Percentiles rank a stretch among this genome's conserved stretches.
These are phyloP conservation scores for Cladophialophora yegresii DNA, from an alignment of 2,329 filamentous ascomycete genomes.

Conservation along the genomic window DNA sequence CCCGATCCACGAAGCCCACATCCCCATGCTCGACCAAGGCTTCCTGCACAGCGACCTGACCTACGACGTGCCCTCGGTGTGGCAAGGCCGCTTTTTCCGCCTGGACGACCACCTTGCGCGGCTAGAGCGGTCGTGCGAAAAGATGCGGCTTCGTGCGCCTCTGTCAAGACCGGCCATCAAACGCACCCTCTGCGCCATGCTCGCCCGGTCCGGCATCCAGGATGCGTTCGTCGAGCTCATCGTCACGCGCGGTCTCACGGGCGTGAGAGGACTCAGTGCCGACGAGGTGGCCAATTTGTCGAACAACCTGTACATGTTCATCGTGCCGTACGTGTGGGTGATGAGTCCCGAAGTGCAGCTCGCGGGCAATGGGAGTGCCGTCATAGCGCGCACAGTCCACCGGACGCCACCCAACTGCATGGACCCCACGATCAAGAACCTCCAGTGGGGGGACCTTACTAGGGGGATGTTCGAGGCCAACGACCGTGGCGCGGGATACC, in stretches of 20 bases:
- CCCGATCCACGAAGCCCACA: slow-evolving; percentile 51
- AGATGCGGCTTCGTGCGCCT: slow-evolving; percentile 51
- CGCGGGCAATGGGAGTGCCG: slow-evolving; percentile 44
- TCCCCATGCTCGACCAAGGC: slow-evolving; percentile 55
- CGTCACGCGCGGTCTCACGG: slow-evolving; percentile 52
- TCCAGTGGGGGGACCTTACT: slow-evolving; percentile 55
- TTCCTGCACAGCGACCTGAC: slow-evolving; percentile 57
- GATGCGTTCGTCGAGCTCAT: slow-evolving; percentile 57
- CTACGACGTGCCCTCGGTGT: slow-evolving; percentile 56
- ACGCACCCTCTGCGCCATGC: slow-evolving; percentile 49
- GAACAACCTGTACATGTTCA: slow-evolving; percentile 52
- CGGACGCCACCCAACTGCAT: slow-evolving; percentile 51
- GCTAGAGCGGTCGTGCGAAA: slow-evolving; percentile 49
- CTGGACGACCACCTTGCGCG: slow-evolving; percentile 54
- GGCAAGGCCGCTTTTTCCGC: slow-evolving; percentile 57
- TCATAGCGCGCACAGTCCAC: slow-evolving; percentile 52
- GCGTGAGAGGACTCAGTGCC: slow-evolving; percentile 44
- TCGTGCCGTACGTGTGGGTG: slow-evolving; percentile 54
- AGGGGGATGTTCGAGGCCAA: slow-evolving; percentile 51
- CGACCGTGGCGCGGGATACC: slow-evolving; percentile 52
- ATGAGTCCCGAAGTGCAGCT: slow-evolving; percentile 52
- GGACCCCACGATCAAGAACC: slow-evolving; percentile 57
- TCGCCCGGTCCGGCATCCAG: slow-evolving; percentile 49
- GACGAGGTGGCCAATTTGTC: slow-evolving; percentile 41
- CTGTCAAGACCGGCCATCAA: slow-evolving; percentile 47